Conservation (phyloP, 148 eudicot species). For the Spergularia bocconei region DNA sequence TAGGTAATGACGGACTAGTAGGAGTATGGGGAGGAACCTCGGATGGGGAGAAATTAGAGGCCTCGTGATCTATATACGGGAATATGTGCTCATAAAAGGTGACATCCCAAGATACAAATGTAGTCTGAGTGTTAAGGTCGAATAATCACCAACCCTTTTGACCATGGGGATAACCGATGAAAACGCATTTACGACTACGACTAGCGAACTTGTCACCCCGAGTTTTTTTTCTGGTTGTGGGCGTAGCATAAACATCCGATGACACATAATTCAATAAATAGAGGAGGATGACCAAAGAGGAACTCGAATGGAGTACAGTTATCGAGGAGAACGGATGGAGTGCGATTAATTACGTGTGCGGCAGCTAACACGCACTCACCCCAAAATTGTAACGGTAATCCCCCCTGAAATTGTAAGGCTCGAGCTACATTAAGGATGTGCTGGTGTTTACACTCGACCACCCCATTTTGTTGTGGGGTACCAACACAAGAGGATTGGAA, state of each 20-base stretch:
- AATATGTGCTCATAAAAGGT: neutral
- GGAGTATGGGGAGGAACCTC: too few species aligned
- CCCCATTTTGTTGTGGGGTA: neutral
- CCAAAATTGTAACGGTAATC: neutral
- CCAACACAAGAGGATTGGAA: slow-evolving; percentile 2
- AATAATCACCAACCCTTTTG: neutral
- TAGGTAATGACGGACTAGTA: neutral
- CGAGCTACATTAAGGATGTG: too few species aligned
- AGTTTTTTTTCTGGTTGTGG: neutral
- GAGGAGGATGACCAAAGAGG: too few species aligned
- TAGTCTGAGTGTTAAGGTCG: neutral
- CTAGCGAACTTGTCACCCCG: neutral
- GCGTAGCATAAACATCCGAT: slow-evolving; percentile 1
- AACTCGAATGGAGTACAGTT: too few species aligned
- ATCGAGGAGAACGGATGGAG: too few species aligned
- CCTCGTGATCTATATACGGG: neutral
- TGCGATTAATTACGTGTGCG: too few species aligned
- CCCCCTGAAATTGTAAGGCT: neutral
- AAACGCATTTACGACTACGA: neutral
- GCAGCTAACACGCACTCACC: neutral
- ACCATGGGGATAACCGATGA: neutral
- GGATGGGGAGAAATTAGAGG: neutral
- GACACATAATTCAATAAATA: too few species aligned
- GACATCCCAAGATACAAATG: neutral
- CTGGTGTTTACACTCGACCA: neutral